Percentiles rank a stretch among this genome's conserved stretches.
Conservation (phyloP, 768 basidiomycete genomes). For the Collybia sp. region DNA sequence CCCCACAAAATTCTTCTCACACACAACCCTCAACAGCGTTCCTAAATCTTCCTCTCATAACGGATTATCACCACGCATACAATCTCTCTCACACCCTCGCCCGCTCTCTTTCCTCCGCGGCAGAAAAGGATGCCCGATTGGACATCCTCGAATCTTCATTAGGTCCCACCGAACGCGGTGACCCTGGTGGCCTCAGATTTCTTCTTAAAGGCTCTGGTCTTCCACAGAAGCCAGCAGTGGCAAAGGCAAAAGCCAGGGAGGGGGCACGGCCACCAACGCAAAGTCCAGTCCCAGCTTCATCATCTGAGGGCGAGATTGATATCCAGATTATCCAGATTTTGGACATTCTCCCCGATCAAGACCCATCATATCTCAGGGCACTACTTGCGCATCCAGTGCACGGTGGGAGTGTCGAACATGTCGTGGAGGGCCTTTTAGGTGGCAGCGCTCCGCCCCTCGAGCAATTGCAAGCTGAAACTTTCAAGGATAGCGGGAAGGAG, state of each 20-base stretch:
- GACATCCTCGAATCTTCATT: conserved; percentile 53
- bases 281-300: conserved; percentile 1
- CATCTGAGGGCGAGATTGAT: conserved; percentile 43
- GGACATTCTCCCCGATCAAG: conserved; percentile 68
- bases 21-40: conserved; percentile 41
- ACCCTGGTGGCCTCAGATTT: conserved; percentile 58
- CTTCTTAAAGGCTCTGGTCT: conserved; percentile 60
- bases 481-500: background rate
- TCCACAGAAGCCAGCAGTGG: conserved; percentile 21
- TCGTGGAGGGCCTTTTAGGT: conserved; percentile 72
- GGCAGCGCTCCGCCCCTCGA: conserved; percentile 51
- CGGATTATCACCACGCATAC: conserved; percentile 71
- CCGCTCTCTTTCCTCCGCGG: conserved; percentile 34
- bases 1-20: conserved; percentile 25
- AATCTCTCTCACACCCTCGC: conserved; percentile 48
- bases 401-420: conserved; percentile 50
- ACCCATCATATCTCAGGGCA: conserved; percentile 50
- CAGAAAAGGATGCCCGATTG: conserved; percentile 53
- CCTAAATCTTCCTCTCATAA: conserved; percentile 61
- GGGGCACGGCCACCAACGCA: background rate
- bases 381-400: conserved; percentile 50
- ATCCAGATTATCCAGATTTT: conserved; percentile 63
- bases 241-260: conserved; percentile 33
- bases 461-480: conserved; percentile 10
- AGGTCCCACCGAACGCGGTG: conserved; percentile 29